Base-by-base conservation (phyloP, 1,284 basidiomycete species). In the Coniophora puteana region DNA sequence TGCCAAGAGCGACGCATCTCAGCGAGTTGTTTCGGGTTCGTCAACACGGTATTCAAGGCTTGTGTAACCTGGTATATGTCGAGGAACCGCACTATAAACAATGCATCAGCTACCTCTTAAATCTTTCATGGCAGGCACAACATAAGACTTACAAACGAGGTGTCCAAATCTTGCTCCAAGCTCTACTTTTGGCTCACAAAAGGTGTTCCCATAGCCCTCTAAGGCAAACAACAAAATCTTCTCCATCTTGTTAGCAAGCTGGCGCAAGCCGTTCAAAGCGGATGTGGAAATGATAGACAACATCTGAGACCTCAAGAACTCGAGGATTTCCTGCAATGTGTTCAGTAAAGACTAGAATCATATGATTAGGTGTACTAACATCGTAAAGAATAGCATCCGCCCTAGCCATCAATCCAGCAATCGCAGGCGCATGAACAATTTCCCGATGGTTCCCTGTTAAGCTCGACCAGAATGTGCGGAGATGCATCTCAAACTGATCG, bases 21-120 rank as follows among this genome's bases (percentile, higher is more conserved):
- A 5, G 71, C 59, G 42, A 92, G 72, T 54, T 90, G 88, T 61
- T 89, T 89, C 62, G 80, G 83, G 59, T 89, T 91, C 34, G 83
- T 89, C 38, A 91, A 72, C 44, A 92, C 88, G 18, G 88, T 89
- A 51, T 80, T 85, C 35, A 92, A 67, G 8, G 88, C 89, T 58
- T 91, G 89, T 0, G 89, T 89, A 40, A 92, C 86, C 62, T 92
- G 89, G 60, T 88, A 91, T 42, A 92, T 90, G 57, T 92, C 88
- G 45, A 92, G 72, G 71, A 89, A 91, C 55, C 88, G 83, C 60
- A 91, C 88, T 90, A 48, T 25, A 48, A 54, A 44, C 16, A 36
- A 41, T 27, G 8, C n/a, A 33, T 50, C 25, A 41, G 43, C 31
- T 33, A 44, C 38, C 41, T 23, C 30, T 46, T 43, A 25, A 42